Evolutionary conservation across 2,329 filamentous ascomycete species (phyloP), one percentile per base, ranked within the genome.

Genomic region (Aspergillus felis): DNA sequence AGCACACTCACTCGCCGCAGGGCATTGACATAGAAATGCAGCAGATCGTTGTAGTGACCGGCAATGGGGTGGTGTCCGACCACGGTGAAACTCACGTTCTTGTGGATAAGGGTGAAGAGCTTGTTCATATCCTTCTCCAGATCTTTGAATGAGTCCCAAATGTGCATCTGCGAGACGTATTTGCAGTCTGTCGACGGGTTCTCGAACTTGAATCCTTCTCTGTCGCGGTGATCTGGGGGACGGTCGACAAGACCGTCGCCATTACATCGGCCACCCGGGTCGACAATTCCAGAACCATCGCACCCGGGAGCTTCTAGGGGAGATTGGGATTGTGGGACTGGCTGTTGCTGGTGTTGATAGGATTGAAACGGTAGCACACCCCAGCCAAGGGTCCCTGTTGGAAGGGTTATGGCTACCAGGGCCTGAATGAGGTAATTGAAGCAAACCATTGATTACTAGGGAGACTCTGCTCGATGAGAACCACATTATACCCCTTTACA

Each of bases 11-110:
- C 67, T 14, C 70, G 61, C 7, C 68, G 62, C 28, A 73, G 53
- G 2, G 70, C 70, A 53, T 73, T 72, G 46, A 73, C 67, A 24
- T 68, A 71, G 50, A 72, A 72, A 61, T 72, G 68, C 53, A 70
- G 56, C 54, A 72, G 59, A 27, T 72, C 70, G 27, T 64, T 55
- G 38, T 73, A 73, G 50, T 61, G 66, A 1, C 71, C 71, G 7
- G 69, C 68, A 20, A 71, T 66, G 1, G 71, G 70, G 42, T 72
- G 69, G 50, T 71, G 66, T 12, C 70, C 70, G 10, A 72, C 64
- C 10, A 73, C 68, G 1, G 68, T 70, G 55, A 72, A 72, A 47
- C 57, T 63, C 28, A 72, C 68, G 47, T 72, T 62, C 53, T 70
- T 71, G 55, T 71, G 62, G 55, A 72, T 70, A 25, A 71, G 54